These are phyloP conservation scores for Dryas drummondii DNA, from an alignment of 306 rosid species.

Conservation along the genomic window DNA sequence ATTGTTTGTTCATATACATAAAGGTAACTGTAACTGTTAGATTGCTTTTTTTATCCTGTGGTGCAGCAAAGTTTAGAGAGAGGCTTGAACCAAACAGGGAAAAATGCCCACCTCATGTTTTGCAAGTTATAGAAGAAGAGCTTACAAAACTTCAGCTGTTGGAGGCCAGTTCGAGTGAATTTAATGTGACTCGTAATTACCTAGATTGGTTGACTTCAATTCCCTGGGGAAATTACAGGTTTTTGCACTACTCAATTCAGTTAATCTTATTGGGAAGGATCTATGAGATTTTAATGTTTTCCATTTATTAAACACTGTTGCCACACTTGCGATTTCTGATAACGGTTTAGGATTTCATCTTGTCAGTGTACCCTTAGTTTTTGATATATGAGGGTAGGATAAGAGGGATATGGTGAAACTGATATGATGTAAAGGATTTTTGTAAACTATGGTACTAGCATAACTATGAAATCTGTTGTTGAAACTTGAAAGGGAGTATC, in stretches of 20 bases:
- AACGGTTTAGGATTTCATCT: not conserved
- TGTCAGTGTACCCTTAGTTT: not conserved
- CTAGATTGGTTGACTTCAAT: conserved; percentile 98
- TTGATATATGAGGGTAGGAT: not conserved
- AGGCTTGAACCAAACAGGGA: conserved; percentile 97
- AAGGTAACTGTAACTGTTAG: conserved; percentile 13
- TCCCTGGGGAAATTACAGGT: conserved; percentile 99
- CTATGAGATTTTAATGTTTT: not conserved
- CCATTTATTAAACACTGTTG: not conserved
- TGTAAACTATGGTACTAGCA: not conserved
- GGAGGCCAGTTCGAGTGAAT: conserved; percentile 98
- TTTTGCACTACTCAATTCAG: conserved; percentile 19
- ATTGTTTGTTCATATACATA: conserved; percentile 14
- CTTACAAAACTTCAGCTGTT: conserved; percentile 84
- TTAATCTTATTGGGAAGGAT: not conserved
- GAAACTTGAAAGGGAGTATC: conserved; percentile 1
- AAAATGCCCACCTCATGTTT: conserved; percentile 82
- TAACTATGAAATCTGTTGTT: not conserved
- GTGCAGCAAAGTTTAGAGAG: conserved; percentile 82
- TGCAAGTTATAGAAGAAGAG: conserved; percentile 97
- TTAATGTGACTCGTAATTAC: conserved; percentile 95
- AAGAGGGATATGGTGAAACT: not conserved
- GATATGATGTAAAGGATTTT: not conserved
- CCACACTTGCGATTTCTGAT: not conserved
- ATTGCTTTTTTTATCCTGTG: conserved; percentile 19